phyloP scores from a whole-genome alignment of 228 moss, liverwort and hornwort genomes.

The Sphagnum fallax region DNA sequence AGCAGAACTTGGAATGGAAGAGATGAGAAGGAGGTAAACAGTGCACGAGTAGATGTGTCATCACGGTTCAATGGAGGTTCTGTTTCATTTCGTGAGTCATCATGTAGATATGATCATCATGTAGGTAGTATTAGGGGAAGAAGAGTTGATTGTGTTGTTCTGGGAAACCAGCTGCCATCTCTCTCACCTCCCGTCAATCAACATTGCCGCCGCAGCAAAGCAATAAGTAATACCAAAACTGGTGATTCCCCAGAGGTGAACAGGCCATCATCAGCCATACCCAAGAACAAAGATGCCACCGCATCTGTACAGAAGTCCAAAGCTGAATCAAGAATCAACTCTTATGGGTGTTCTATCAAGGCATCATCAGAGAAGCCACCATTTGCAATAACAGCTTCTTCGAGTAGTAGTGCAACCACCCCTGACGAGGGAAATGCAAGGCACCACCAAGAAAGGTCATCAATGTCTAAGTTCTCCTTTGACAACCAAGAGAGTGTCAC shows the following conservation, averaged over 20 bases:
- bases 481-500: too few species aligned
- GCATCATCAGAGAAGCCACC: too few species aligned
- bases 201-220: slow-evolving; percentile 5
- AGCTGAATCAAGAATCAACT: not conserved
- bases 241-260: slow-evolving; percentile 1
- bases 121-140: slow-evolving; percentile 11
- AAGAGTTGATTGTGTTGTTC: not conserved
- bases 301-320: slow-evolving; percentile 36
- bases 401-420: too few species aligned
- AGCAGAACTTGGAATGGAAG: slow-evolving; percentile 20
- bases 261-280: too few species aligned
- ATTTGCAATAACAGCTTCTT: too few species aligned
- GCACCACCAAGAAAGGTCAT: too few species aligned
- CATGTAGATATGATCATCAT: not conserved
- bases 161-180: slow-evolving; percentile 15
- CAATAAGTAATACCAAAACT: not conserved
- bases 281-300: too few species aligned
- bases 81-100: slow-evolving; percentile 26
- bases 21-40: slow-evolving; percentile 19
- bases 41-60: slow-evolving; percentile 16
- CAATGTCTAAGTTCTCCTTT: too few species aligned
- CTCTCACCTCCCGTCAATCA: slow-evolving; percentile 17
- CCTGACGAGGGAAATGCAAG: too few species aligned
- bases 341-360: too few species aligned
- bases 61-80: slow-evolving; percentile 22